Conservation (phyloP, 2,329 filamentous ascomycete genomes). For the Monosporascus sp. region DNA sequence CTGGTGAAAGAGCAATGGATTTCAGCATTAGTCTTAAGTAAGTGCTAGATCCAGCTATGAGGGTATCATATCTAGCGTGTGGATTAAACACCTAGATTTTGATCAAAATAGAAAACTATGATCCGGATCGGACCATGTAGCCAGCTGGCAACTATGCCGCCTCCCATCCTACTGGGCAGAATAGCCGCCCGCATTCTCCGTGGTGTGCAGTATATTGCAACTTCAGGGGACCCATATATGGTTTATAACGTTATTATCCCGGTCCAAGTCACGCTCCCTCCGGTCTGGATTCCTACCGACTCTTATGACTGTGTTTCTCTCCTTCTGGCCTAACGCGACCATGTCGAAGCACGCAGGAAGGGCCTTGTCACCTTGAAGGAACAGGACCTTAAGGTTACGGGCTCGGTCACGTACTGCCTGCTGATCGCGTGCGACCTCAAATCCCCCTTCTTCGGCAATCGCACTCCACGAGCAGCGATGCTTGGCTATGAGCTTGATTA, state of each 20-base stretch:
- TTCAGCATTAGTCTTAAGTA: too few species aligned
- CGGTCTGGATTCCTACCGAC: constrained; percentile 46
- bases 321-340: constrained; percentile 46
- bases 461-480: constrained; percentile 34
- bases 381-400: constrained; percentile 50
- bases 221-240: constrained; percentile 19
- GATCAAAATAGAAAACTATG: too few species aligned
- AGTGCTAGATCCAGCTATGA: too few species aligned
- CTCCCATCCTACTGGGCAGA: too few species aligned
- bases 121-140: too few species aligned
- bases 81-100: too few species aligned
- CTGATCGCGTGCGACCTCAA: constrained; percentile 43
- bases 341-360: constrained; percentile 46
- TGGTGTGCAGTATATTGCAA: background rate
- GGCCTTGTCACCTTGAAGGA: constrained; percentile 37
- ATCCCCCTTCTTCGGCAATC: constrained; percentile 32
- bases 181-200: too few species aligned
- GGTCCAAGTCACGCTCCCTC: constrained; percentile 40
- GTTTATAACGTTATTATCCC: constrained; percentile 32
- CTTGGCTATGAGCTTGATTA: constrained; percentile 37
- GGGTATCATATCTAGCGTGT: too few species aligned
- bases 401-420: constrained; percentile 54
- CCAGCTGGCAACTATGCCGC: too few species aligned
- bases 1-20: too few species aligned
- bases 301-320: constrained; percentile 34